phyloP scores from a whole-genome alignment of 164 flowering plant species.

The Piper longum region DNA sequence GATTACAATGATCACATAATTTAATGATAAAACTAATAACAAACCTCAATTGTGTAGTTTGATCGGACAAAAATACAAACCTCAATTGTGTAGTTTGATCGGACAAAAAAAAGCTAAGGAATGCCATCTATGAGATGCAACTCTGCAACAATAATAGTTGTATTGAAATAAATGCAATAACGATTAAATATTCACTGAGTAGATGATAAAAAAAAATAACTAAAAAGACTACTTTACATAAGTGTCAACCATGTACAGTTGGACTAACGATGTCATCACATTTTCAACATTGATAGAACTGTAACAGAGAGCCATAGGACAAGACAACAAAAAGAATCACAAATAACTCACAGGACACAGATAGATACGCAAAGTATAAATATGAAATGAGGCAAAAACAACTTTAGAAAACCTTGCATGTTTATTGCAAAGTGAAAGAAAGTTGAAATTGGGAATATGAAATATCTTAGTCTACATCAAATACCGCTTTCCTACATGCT shows the following conservation, averaged over 20 bases:
- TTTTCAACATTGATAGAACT: no score
- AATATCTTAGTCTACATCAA: slow-evolving; percentile 10
- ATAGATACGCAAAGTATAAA: no score
- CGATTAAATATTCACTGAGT: neutral
- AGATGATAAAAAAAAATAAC: neutral
- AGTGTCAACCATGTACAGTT: no score
- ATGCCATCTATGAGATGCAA: slow-evolving; percentile 91
- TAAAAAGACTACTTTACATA: no score
- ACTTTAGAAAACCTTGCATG: no score
- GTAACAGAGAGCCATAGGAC: no score
- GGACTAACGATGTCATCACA: no score
- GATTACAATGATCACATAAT: neutral
- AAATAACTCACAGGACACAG: no score
- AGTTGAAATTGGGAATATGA: no score
- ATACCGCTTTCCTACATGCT: slow-evolving; percentile 87
- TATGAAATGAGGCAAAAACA: no score
- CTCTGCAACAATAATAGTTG: slow-evolving; percentile 32
- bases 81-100: slow-evolving; percentile 87
- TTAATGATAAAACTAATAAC: neutral
- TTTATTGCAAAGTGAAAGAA: no score
- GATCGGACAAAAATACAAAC: slow-evolving; percentile 34
- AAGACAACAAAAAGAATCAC: no score
- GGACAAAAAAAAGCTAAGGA: slow-evolving; percentile 91
- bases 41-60: slow-evolving; percentile 89
- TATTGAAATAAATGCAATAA: neutral